Evolutionary conservation across 768 basidiomycete genomes (phyloP), one percentile per base, ranked within the genome.

Genomic region (Astraeus odoratus): DNA sequence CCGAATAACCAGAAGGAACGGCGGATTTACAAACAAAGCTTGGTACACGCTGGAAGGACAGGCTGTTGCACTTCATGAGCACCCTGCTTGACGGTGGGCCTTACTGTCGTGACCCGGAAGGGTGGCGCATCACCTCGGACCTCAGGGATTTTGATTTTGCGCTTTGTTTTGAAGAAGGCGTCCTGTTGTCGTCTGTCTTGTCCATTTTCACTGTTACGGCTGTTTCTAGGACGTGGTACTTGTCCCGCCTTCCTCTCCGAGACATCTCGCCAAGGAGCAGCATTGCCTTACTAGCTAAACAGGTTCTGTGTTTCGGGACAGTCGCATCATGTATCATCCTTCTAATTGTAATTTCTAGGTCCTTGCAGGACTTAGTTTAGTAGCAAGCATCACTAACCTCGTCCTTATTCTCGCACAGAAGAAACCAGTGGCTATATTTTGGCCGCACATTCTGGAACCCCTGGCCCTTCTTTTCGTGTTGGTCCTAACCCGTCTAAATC

Each of bases 81-180:
- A n/a, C n/a, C n/a, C n/a, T n/a, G n/a, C n/a, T n/a, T n/a, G n/a
- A n/a, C n/a, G n/a, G n/a, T n/a, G n/a, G n/a, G n/a, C n/a, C n/a
- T n/a, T n/a, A n/a, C 10, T 84, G 83, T 56, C 70, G 59, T 38
- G 73, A 82, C 55, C 34, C 47, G 7, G 83, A 89, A 51, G 85
- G 86, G 44, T 89, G 86, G 82, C 61, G 59, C 8, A 66, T 73
- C 15, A 64, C 80, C 13, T 91, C 89, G 0, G 59, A 48, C 0
- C 52, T 65, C 0, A 75, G 89, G 42, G 67, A 73, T 12, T 88
- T 91, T 58, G 92, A 94, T 59, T 51, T 82, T 8, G 87, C 90
- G 1, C 75, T 78, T 13, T 95, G 92, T 60, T 87, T 84, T 51
- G 84, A 94, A 54, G 83, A 90, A 51, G 83, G 79, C 12, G 57